These are phyloP conservation scores for Trichoderma hamatum DNA, from an alignment of 2,329 filamentous ascomycete species.

Conservation along the genomic window DNA sequence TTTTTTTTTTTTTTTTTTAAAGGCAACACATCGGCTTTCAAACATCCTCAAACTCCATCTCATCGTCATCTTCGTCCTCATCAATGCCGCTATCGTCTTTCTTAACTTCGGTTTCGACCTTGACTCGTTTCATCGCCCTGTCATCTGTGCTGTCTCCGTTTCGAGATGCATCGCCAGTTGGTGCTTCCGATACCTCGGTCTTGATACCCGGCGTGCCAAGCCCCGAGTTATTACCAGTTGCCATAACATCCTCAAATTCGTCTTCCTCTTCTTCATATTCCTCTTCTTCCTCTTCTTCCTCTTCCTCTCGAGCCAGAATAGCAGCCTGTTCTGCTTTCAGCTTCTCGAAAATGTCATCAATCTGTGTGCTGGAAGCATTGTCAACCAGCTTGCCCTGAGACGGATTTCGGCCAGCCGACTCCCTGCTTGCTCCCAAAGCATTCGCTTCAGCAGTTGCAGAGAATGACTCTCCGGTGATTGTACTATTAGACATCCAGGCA, in stretches of 20 bases:
- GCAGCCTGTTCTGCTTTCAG: constrained; percentile 64
- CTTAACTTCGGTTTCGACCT: constrained; percentile 57
- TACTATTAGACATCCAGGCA: constrained; percentile 72
- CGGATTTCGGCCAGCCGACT: constrained; percentile 52
- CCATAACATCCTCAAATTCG: constrained; percentile 56
- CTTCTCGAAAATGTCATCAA: constrained; percentile 69
- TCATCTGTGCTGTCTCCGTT: constrained; percentile 44
- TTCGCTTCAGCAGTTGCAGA: constrained; percentile 37
- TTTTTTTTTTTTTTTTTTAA: not conserved
- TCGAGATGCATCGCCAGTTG: constrained; percentile 27
- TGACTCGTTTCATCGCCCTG: constrained; percentile 61
- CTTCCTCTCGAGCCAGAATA: constrained; percentile 37
- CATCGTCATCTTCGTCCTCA: constrained; percentile 55
- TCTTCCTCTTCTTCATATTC: constrained; percentile 46
- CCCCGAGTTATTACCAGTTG: constrained; percentile 39
- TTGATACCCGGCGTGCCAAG: constrained; percentile 43
- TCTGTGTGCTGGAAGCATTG: constrained; percentile 58
- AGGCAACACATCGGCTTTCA: constrained; percentile 29
- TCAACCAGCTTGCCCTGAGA: constrained; percentile 44
- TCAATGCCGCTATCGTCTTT: constrained; percentile 49
- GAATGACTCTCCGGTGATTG: constrained; percentile 67
- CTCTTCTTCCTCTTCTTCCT: constrained; percentile 41
- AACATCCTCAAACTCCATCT: constrained; percentile 64
- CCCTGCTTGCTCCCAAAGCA: constrained; percentile 40
- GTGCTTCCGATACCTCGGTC: constrained; percentile 38